These are phyloP conservation scores for Gossypium gossypioides DNA, from an alignment of 441 rosid species.

Conservation along the genomic window DNA sequence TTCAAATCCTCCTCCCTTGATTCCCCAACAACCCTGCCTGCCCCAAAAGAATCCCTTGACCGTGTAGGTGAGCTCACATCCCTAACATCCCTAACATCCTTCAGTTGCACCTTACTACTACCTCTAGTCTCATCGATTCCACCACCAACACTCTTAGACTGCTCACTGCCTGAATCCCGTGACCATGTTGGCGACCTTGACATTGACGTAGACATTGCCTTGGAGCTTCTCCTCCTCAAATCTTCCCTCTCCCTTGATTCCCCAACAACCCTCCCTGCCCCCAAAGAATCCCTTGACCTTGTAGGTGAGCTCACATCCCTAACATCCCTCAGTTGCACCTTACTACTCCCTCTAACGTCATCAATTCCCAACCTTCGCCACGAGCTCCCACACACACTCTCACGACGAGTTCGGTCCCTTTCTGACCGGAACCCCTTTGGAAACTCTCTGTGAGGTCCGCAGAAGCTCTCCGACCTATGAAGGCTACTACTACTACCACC, in stretches of 20 bases:
- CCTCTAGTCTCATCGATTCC: constrained; percentile 31
- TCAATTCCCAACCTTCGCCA: constrained; percentile 62
- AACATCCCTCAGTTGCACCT: constrained; percentile 27
- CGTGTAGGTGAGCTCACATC: constrained; percentile 57
- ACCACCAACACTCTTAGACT: constrained; percentile 44
- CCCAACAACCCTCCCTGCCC: constrained; percentile 30
- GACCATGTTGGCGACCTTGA: constrained; percentile 60
- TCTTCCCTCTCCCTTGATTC: constrained; percentile 22
- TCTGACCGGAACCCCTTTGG: constrained; percentile 86
- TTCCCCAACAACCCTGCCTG: constrained; percentile 28
- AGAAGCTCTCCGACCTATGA: constrained; percentile 68
- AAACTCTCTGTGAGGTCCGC: constrained; percentile 65
- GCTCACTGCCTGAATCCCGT: constrained; percentile 60
- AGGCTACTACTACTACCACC: constrained; percentile 32
- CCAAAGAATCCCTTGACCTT: constrained; percentile 61
- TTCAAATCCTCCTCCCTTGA: constrained; percentile 21
- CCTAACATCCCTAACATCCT: constrained; percentile 32
- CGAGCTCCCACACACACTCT: constrained; percentile 57
- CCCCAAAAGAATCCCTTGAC: constrained; percentile 58
- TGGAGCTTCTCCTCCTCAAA: constrained; percentile 26
- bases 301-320: constrained; percentile 54
- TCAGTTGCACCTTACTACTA: constrained; percentile 38
- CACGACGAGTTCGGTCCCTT: constrained; percentile 73
- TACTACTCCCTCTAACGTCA: constrained; percentile 38
- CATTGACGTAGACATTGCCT: constrained; percentile 29